A percentile compares a stretch with the other conserved stretches of the same genome.
Conservation (phyloP, 768 basidiomycete genomes). For the Tulasnella sp. region DNA sequence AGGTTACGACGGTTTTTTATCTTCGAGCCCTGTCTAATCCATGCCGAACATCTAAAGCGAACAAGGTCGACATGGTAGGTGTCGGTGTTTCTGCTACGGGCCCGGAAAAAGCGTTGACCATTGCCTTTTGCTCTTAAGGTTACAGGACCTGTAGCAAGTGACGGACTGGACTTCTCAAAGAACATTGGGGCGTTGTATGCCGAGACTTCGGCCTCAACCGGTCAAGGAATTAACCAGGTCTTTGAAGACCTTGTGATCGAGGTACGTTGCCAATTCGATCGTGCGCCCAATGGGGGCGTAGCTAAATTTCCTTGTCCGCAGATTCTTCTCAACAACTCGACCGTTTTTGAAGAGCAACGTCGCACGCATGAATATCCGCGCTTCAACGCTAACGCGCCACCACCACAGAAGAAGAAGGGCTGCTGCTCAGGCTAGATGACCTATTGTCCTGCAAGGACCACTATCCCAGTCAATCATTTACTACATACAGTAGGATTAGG, state of each 20-base stretch:
- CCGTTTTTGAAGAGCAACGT: background rate
- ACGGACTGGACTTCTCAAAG: background rate
- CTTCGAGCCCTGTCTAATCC: background rate
- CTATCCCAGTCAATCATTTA: background rate
- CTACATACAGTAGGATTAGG: background rate
- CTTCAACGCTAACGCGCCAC: background rate
- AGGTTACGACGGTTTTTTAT: background rate
- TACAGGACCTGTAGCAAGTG: background rate
- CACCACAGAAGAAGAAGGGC: background rate
- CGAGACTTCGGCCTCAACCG: background rate
- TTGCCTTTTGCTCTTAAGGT: background rate
- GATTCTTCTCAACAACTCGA: slow-evolving; percentile 13
- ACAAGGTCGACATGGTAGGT: background rate
- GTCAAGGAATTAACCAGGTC: background rate
- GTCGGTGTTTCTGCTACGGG: background rate
- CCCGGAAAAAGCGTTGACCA: background rate
- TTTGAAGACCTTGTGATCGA: slow-evolving; percentile 3
- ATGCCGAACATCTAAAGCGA: background rate
- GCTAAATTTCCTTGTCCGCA: background rate
- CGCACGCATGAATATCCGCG: background rate
- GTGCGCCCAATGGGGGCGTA: background rate
- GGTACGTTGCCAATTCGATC: background rate
- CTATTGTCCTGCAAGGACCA: background rate
- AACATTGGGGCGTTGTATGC: background rate
- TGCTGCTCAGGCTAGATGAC: background rate